Base-by-base conservation (phyloP, 2,329 filamentous ascomycete species). In the Orbilia javanica region DNA sequence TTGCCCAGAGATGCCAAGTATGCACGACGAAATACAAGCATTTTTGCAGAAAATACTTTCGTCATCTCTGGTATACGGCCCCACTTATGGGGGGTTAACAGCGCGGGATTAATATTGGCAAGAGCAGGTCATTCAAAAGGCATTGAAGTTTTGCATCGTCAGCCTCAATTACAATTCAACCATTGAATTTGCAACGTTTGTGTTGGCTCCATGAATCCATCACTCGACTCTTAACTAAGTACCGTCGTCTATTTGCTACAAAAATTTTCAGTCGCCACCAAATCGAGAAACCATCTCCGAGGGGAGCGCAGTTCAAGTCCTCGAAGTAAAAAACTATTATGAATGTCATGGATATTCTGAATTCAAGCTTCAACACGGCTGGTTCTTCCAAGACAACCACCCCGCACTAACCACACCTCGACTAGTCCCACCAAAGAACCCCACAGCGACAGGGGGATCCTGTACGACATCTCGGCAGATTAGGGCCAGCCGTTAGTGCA, bases 401-500 rank as follows among this genome's bases (percentile, higher is more conserved):
- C 42, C 34, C 50, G 15, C 50, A 65, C 70, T 67, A 67, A 64
- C 52, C 36, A n/a, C 27, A 65, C 39, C 39, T 15, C 46, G 65
- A 57, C 57, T 76, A 65, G 72, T 10, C 1, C 18, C 25, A 34
- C 8, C 27, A 22, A 66, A 34, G 20, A 27, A 46, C 44, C 13
- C 44, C 27, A 31, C 66, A 70, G 8, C 7, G 31, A 42, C 55
- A 60, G 20, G 39, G n/a, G 72, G 48, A 67, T 77, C 67, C 71
- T 77, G 73, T 77, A 50, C 73, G 20, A 77, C 73, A 34, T n/a
- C 62, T 60, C 66, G 66, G 73, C 15, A 62, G 73, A 67, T 77
- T 66, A 71, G 66, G 73, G 48, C 73, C 73, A 77, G 50, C 66
- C 73, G 73, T 77, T 77, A 25, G 65, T 22, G 65, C 73, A 77